A percentile compares a stretch with the other conserved stretches of the same genome.
phyloP scores from a whole-genome alignment of 202 grass and related monocot genomes.

The Carex sylvatica region DNA sequence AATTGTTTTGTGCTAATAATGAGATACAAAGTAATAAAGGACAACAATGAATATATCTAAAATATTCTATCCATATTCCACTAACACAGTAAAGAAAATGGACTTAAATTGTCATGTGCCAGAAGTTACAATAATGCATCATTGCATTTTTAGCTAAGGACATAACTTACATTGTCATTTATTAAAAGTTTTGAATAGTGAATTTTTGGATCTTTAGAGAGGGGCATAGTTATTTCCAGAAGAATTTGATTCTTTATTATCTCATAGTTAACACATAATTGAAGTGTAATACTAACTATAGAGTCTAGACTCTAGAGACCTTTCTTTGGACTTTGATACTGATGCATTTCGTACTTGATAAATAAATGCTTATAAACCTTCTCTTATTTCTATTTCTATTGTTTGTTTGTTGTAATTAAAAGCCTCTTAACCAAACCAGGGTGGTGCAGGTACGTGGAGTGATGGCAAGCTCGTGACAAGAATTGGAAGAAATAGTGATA shows the following conservation, averaged over 20 bases:
- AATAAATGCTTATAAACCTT: neutral
- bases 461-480: slow-evolving; percentile 97
- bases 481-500: slow-evolving; percentile 90
- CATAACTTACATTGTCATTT: neutral
- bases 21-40: neutral
- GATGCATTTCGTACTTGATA: neutral
- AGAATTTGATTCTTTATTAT: neutral
- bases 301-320: neutral
- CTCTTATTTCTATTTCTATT: neutral
- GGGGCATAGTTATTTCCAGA: neutral
- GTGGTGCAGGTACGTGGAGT: slow-evolving; percentile 99
- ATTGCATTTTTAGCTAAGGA: neutral
- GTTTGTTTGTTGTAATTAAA: slow-evolving; percentile 16
- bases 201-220: neutral
- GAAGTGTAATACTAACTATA: neutral
- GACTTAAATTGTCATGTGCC: neutral
- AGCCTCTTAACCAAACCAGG: slow-evolving; percentile 82
- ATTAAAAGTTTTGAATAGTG: neutral
- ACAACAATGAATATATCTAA: neutral
- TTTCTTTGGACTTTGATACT: neutral
- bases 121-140: neutral
- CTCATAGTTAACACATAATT: neutral
- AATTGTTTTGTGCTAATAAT: slow-evolving; percentile 7
- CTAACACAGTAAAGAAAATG: neutral
- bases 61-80: neutral